A percentile compares a stretch with the other conserved stretches of the same genome.
phyloP scores from a whole-genome alignment of 352 stramenopile species.

The Phytophthora brassicae region DNA sequence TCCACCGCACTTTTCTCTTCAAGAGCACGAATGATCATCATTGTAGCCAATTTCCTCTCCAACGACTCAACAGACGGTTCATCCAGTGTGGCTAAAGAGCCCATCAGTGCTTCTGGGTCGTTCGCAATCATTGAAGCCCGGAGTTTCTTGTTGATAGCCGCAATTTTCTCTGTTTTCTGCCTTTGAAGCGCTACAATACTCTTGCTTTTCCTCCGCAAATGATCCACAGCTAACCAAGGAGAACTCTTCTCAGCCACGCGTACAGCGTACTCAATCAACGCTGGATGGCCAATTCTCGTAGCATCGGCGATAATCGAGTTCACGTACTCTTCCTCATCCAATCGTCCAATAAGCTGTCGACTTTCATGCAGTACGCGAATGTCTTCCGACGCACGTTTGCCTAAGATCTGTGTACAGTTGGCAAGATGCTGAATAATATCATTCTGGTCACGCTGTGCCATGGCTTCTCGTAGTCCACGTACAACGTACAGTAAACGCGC shows the following conservation, averaged over 20 bases:
- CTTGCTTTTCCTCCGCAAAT: conserved; percentile 44
- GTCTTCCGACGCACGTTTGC: conserved; percentile 49
- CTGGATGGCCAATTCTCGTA: conserved; percentile 50
- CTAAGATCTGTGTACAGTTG: conserved; percentile 59
- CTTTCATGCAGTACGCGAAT: conserved; percentile 65
- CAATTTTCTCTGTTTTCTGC: conserved; percentile 41
- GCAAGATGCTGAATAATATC: conserved; percentile 67
- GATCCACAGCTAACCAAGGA: conserved; percentile 55
- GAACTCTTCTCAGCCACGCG: conserved; percentile 61
- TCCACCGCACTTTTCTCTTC: conserved; percentile 75
- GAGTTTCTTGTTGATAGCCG: conserved; percentile 52
- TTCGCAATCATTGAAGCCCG: conserved; percentile 63
- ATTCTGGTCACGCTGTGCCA: conserved; percentile 50
- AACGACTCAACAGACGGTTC: conserved; percentile 66
- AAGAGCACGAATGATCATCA: conserved; percentile 79
- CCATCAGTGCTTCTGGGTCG: conserved; percentile 72
- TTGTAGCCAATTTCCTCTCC: conserved; percentile 75
- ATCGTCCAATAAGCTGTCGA: conserved; percentile 47
- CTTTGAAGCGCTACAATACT: conserved; percentile 38
- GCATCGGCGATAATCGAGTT: conserved; percentile 72
- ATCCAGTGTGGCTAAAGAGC: conserved; percentile 60
- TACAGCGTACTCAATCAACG: conserved; percentile 69
- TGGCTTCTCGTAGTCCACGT: conserved; percentile 51
- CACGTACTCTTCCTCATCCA: conserved; percentile 81
- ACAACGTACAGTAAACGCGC: conserved; percentile 60